A percentile compares a stretch with the other conserved stretches of the same genome.
Evolutionary conservation across 345 rosid genomes (phyloP).

Genomic region (Gynandropsis gynandra): DNA sequence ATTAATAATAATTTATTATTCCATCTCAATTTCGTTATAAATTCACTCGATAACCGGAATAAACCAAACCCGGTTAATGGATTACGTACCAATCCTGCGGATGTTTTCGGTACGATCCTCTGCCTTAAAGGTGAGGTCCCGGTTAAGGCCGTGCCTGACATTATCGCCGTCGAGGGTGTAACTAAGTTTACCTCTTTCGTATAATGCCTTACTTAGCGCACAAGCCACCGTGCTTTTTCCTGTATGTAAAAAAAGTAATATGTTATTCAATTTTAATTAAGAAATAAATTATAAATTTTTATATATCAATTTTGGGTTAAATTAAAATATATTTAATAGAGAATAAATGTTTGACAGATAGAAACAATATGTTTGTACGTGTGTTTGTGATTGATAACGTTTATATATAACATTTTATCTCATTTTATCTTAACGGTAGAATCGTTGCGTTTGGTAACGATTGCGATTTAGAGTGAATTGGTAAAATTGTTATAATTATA

Average conservation of each 20-base stretch:
- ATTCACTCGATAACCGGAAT: neutral
- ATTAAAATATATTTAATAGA: too few relatives aligned
- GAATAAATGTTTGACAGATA: too few relatives aligned
- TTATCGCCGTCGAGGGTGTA: constrained; percentile 82
- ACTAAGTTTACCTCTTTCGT: constrained; percentile 55
- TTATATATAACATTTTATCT: too few relatives aligned
- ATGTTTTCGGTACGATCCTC: constrained; percentile 76
- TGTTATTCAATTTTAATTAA: too few relatives aligned
- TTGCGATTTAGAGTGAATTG: too few relatives aligned
- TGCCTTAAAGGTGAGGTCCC: constrained; percentile 57
- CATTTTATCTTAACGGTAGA: too few relatives aligned
- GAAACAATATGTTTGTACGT: too few relatives aligned
- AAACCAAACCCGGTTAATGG: neutral
- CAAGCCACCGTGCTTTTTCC: constrained; percentile 90
- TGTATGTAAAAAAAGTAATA: neutral
- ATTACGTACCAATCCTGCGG: constrained; percentile 49
- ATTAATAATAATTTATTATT: neutral
- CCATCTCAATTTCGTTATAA: neutral
- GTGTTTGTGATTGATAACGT: too few relatives aligned
- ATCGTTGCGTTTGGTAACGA: too few relatives aligned
- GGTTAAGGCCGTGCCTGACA: constrained; percentile 69
- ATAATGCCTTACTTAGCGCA: constrained; percentile 49
- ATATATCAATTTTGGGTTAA: too few relatives aligned
- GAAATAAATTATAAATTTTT: neutral
- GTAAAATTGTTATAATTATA: too few relatives aligned